Percentiles rank a stretch among this genome's conserved stretches.
These are phyloP conservation scores for Plasmodium sp. DNA, from an alignment of 169 alveolate species.

Conservation along the genomic window DNA sequence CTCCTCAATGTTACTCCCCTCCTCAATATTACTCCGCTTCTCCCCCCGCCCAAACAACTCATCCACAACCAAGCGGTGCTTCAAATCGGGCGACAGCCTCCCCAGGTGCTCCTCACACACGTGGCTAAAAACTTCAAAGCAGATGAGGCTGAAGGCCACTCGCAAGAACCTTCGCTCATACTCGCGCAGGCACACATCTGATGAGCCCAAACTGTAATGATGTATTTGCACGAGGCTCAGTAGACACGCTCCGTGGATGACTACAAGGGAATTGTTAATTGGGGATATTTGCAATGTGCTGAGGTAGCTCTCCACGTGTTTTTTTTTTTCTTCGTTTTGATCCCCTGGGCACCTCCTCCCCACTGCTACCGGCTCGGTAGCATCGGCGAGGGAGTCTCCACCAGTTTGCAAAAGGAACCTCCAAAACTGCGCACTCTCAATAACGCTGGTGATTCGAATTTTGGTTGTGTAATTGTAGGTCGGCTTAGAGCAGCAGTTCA, in stretches of 20 bases:
- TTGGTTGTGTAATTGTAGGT: conserved; percentile 16
- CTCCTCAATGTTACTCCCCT: not conserved
- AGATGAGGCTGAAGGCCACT: conserved; percentile 1
- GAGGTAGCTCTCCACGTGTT: conserved; percentile 3
- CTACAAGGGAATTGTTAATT: conserved; percentile 26
- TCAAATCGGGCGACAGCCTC: conserved; percentile 33
- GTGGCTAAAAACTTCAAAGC: conserved; percentile 31
- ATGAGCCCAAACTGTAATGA: not conserved
- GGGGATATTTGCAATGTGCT: conserved; percentile 40
- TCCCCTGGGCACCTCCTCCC: not conserved
- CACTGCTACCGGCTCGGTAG: not conserved
- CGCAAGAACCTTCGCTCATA: conserved; percentile 31
- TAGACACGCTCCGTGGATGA: conserved; percentile 43
- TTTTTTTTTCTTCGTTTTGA: not conserved
- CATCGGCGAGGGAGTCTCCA: not conserved
- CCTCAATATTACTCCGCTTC: not conserved
- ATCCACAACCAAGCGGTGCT: conserved; percentile 23
- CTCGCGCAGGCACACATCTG: not conserved
- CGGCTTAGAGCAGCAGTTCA: conserved; percentile 33
- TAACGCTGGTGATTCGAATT: conserved; percentile 10
- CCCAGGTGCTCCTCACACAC: conserved; percentile 5
- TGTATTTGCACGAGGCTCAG: conserved; percentile 20
- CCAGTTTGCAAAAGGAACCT: not conserved
- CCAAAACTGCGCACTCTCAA: conserved; percentile 17
- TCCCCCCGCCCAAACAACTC: not conserved